Conservation (phyloP, 2,329 filamentous ascomycete species). For the Raffaelea albimanens region DNA sequence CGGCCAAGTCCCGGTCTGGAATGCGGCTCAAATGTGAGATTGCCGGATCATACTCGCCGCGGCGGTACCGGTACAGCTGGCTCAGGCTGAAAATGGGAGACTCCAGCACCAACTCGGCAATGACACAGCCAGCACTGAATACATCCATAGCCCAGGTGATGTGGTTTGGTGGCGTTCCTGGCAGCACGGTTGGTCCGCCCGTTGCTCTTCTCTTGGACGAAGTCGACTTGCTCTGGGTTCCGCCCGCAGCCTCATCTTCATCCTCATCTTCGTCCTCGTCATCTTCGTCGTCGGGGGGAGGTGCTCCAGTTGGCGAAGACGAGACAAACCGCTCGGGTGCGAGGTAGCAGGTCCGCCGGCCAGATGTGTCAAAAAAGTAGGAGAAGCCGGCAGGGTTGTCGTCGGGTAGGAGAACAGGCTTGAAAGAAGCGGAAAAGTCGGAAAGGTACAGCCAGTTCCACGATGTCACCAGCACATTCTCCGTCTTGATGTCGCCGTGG, state of each 20-base stretch:
- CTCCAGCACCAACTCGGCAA: conserved; percentile 92
- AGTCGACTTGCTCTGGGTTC: not conserved
- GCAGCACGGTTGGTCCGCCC: not conserved
- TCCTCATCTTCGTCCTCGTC: conserved; percentile 30
- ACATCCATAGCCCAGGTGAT: conserved; percentile 94
- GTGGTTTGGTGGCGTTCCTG: conserved; percentile 5
- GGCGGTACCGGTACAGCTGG: conserved; percentile 88
- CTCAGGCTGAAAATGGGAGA: conserved; percentile 95
- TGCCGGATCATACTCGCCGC: conserved; percentile 83
- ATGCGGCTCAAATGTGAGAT: conserved; percentile 76
- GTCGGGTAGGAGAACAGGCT: conserved; percentile 85
- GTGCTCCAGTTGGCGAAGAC: conserved; percentile 44
- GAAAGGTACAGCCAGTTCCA: conserved; percentile 99
- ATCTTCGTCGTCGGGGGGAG: not conserved
- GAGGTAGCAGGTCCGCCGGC: conserved; percentile 84
- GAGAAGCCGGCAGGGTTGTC: conserved; percentile 97
- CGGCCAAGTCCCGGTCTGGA: conserved; percentile 74
- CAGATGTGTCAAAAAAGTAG: conserved; percentile 93
- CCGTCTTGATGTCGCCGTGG: conserved; percentile 97
- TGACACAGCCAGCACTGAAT: conserved; percentile 93
- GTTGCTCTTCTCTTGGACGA: not conserved
- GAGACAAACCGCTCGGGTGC: conserved; percentile 86
- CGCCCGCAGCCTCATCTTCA: conserved; percentile 38
- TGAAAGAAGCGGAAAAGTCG: conserved; percentile 95
- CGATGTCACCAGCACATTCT: conserved; percentile 92